Evolutionary conservation across 192 early-diverging fungal genomes (phyloP).

Genomic region (Backusella luteola): DNA sequence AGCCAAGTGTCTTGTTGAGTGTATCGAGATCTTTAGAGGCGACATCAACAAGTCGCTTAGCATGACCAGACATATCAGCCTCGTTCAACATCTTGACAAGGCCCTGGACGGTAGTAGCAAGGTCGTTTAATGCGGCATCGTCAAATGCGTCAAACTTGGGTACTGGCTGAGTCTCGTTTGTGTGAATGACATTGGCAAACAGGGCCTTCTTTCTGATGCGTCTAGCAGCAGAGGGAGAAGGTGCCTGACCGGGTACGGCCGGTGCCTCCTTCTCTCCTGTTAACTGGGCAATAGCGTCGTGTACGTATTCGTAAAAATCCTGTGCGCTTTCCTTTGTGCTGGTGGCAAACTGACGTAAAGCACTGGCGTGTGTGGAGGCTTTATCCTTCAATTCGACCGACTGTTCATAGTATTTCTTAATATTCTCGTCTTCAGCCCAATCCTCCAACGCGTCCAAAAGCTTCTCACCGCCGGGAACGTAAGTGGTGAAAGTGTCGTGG

Average conservation of each 20-base stretch:
- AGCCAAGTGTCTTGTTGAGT: conserved; percentile 45
- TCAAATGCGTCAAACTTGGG: neutral
- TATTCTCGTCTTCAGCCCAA: conserved; percentile 34
- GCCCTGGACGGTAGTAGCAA: conserved; percentile 30
- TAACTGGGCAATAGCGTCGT: conserved; percentile 29
- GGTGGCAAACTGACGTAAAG: conserved; percentile 9
- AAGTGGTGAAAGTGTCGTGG: conserved; percentile 54
- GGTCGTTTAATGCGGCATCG: conserved; percentile 13
- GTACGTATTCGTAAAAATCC: conserved; percentile 36
- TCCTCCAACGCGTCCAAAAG: conserved; percentile 52
- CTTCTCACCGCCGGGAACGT: conserved; percentile 59
- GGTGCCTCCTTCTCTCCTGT: conserved; percentile 21
- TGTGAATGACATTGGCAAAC: conserved; percentile 15
- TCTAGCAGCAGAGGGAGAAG: neutral
- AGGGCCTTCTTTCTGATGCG: neutral
- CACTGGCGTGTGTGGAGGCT: conserved; percentile 38
- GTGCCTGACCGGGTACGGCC: neutral
- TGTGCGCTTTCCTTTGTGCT: conserved; percentile 18
- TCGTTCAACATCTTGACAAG: conserved; percentile 25
- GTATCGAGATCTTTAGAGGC: conserved; percentile 51
- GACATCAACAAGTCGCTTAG: conserved; percentile 58
- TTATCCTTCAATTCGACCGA: conserved; percentile 12
- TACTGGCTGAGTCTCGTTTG: neutral
- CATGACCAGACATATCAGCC: conserved; percentile 42
- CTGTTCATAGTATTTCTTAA: conserved; percentile 17